Conservation (phyloP, 306 rosid species). For the Acmispon strigosus region DNA sequence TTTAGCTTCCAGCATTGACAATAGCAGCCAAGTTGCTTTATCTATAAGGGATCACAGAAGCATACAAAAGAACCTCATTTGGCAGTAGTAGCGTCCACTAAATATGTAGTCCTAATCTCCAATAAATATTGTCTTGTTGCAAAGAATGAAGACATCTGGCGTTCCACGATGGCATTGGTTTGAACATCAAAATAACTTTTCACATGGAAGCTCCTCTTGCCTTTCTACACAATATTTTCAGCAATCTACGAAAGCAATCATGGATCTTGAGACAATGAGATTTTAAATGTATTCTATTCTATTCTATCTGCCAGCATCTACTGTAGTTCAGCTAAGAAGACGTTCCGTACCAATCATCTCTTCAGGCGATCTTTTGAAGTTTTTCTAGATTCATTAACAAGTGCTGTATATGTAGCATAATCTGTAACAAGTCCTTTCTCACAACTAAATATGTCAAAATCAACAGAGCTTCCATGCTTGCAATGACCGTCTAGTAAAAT, state of each 20-base stretch:
- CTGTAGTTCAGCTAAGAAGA: neutral
- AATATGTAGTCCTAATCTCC: neutral
- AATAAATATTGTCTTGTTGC: neutral
- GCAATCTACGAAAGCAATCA: neutral
- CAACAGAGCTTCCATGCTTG: slow-evolving; percentile 46
- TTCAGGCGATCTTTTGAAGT: slow-evolving; percentile 31
- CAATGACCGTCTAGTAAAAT: slow-evolving; percentile 85
- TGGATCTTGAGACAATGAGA: neutral
- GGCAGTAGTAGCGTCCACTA: neutral
- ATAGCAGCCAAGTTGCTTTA: slow-evolving; percentile 2
- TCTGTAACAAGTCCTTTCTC: slow-evolving; percentile 71
- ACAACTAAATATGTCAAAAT: slow-evolving; percentile 34
- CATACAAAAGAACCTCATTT: slow-evolving; percentile 6
- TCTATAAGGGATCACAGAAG: neutral
- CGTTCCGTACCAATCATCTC: slow-evolving; percentile 34
- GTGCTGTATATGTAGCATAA: slow-evolving; percentile 63
- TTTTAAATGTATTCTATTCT: neutral
- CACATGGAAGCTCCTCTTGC: neutral
- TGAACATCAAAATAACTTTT: too few relatives aligned
- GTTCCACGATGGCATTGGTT: neutral
- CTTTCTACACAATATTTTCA: neutral
- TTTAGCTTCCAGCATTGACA: neutral
- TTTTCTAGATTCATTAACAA: slow-evolving; percentile 43
- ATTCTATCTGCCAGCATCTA: neutral
- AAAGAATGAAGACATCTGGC: neutral